Evolutionary conservation across 108 stramenopile genomes (phyloP).

Genomic region (Chaetoceros tenuissimus): DNA sequence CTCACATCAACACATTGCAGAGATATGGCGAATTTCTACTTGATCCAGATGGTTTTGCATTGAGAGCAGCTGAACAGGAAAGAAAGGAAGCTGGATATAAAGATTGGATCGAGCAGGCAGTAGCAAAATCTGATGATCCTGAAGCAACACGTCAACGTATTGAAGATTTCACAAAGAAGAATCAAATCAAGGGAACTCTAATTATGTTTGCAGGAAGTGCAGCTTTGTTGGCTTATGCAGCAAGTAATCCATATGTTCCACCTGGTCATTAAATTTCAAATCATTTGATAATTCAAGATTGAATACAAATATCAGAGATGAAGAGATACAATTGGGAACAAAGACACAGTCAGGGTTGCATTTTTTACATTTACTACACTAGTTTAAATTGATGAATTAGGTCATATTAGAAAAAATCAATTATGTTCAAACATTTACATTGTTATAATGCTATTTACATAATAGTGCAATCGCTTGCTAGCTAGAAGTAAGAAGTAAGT

Average conservation of each 20-base stretch:
- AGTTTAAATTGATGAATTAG: too few species aligned
- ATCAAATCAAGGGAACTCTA: slow-evolving; percentile 1
- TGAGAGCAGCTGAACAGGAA: slow-evolving; percentile 3
- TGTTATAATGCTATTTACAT: too few species aligned
- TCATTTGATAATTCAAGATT: too few species aligned
- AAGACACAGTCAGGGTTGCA: too few species aligned
- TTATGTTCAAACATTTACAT: too few species aligned
- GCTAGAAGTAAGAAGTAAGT: too few species aligned
- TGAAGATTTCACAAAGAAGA: not conserved
- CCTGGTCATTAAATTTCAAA: slow-evolving; percentile 3
- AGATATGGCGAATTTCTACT: slow-evolving; percentile 6
- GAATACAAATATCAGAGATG: too few species aligned
- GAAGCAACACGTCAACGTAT: slow-evolving; percentile 1
- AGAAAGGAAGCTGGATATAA: slow-evolving; percentile 3
- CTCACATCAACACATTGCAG: not conserved
- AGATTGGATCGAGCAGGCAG: slow-evolving; percentile 7
- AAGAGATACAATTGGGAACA: too few species aligned
- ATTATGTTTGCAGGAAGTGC: slow-evolving; percentile 2
- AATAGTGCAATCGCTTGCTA: too few species aligned
- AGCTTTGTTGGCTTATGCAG: not conserved
- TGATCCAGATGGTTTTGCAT: slow-evolving; percentile 6
- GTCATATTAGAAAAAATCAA: too few species aligned
- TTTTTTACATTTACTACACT: too few species aligned
- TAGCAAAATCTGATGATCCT: slow-evolving; percentile 5
- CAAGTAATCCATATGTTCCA: slow-evolving; percentile 6